A percentile compares a stretch with the other conserved stretches of the same genome.
Conservation (phyloP, 2,329 filamentous ascomycete species). For the Hyphodiscus sp. region DNA sequence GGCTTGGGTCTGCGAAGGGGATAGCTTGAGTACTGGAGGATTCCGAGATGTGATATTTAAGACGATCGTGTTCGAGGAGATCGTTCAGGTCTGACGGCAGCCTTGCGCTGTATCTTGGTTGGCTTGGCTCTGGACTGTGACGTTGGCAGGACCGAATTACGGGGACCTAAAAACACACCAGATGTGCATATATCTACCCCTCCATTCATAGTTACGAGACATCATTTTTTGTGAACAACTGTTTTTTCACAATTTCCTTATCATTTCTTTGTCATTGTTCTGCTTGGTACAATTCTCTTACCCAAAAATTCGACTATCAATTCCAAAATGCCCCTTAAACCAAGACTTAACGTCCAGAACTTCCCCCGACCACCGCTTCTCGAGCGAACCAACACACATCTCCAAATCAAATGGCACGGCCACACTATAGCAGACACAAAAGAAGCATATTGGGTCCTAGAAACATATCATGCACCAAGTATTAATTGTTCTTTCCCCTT, state of each 20-base stretch:
- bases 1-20: neutral
- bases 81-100: slow-evolving; percentile 5
- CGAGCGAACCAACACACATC: slow-evolving; percentile 46
- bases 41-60: neutral
- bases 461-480: slow-evolving; percentile 58
- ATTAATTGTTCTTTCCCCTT: slow-evolving; percentile 1
- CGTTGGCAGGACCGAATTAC: slow-evolving; percentile 6
- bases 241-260: neutral
- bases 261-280: neutral
- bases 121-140: slow-evolving; percentile 11
- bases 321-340: slow-evolving; percentile 32
- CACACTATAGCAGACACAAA: slow-evolving; percentile 51
- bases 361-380: slow-evolving; percentile 54
- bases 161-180: neutral
- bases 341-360: slow-evolving; percentile 47
- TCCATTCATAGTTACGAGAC: neutral
- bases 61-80: neutral
- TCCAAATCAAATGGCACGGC: slow-evolving; percentile 50
- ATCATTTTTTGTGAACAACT: neutral
- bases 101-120: slow-evolving; percentile 12
- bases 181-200: slow-evolving; percentile 1
- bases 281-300: neutral
- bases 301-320: neutral
- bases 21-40: neutral
- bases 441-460: slow-evolving; percentile 54